These are phyloP conservation scores for Canna indica DNA, from an alignment of 176 grass and related monocot genomes.

Conservation along the genomic window DNA sequence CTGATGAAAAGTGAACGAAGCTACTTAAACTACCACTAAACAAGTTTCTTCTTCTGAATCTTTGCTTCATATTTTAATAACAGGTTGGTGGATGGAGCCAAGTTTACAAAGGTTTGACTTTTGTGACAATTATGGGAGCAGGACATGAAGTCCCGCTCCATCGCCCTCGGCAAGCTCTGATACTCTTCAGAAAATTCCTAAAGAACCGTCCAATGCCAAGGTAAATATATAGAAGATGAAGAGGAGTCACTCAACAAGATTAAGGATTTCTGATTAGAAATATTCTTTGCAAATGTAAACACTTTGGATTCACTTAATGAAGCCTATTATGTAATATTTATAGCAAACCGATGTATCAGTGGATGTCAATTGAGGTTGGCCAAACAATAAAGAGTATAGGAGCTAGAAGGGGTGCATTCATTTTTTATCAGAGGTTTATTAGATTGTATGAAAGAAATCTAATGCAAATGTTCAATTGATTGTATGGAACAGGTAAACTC, in stretches of 20 bases:
- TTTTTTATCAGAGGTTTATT: neutral
- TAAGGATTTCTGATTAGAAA: too few species aligned
- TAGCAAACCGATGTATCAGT: too few species aligned
- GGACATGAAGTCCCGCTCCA: slow-evolving; percentile 47
- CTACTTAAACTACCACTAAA: too few species aligned
- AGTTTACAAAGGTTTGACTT: slow-evolving; percentile 78
- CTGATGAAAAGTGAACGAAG: neutral
- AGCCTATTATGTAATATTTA: too few species aligned
- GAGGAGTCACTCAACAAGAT: neutral
- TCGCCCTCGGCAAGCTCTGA: slow-evolving; percentile 30
- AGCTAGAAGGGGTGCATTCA: neutral
- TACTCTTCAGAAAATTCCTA: slow-evolving; percentile 37
- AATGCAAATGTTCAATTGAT: neutral
- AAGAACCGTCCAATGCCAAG: slow-evolving; percentile 23
- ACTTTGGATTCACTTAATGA: too few species aligned
- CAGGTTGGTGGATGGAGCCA: slow-evolving; percentile 96
- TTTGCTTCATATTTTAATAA: slow-evolving; percentile 6
- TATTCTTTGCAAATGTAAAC: too few species aligned
- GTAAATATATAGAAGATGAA: slow-evolving; percentile 12
- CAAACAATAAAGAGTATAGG: neutral
- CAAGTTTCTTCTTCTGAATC: neutral
- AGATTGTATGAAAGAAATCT: neutral
- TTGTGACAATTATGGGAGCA: slow-evolving; percentile 60
- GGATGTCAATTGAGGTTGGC: neutral
- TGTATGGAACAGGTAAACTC: neutral